Percentiles rank a stretch among this genome's conserved stretches.
phyloP scores from a whole-genome alignment of 257 asterid genomes.

The Linaria vulgaris region DNA sequence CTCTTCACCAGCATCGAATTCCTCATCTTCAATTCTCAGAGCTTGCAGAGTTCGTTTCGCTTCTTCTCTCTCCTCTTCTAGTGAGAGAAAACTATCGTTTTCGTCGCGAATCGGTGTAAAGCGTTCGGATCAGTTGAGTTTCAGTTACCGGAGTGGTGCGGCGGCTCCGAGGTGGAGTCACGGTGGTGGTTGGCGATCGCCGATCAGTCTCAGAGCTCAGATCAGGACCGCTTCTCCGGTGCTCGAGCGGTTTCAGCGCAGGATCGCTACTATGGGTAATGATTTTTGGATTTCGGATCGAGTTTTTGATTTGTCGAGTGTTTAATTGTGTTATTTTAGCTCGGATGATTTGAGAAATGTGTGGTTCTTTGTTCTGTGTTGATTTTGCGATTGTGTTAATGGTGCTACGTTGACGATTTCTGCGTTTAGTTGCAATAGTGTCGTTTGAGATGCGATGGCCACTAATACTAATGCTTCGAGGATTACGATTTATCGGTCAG shows the following conservation, averaged over 20 bases:
- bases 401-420: neutral
- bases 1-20: conserved; percentile 37
- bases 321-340: too few relatives aligned
- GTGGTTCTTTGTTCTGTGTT: neutral
- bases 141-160: conserved; percentile 36
- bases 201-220: conserved; percentile 56
- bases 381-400: neutral
- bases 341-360: neutral
- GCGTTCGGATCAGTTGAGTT: conserved; percentile 20
- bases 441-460: neutral
- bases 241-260: conserved; percentile 55
- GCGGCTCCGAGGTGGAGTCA: conserved; percentile 51
- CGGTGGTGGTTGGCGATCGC: conserved; percentile 50
- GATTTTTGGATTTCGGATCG: neutral
- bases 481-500: too few relatives aligned
- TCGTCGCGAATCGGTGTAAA: conserved; percentile 23
- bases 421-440: too few relatives aligned
- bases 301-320: conserved; percentile 11
- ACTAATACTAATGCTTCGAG: too few relatives aligned
- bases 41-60: conserved; percentile 48
- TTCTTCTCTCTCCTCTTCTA: conserved; percentile 37
- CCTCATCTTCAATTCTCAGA: conserved; percentile 43
- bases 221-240: conserved; percentile 51
- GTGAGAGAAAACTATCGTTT: neutral
- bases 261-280: conserved; percentile 76